These are phyloP conservation scores for Mycena olivaceomarginata DNA, from an alignment of 768 basidiomycete genomes.

Conservation along the genomic window DNA sequence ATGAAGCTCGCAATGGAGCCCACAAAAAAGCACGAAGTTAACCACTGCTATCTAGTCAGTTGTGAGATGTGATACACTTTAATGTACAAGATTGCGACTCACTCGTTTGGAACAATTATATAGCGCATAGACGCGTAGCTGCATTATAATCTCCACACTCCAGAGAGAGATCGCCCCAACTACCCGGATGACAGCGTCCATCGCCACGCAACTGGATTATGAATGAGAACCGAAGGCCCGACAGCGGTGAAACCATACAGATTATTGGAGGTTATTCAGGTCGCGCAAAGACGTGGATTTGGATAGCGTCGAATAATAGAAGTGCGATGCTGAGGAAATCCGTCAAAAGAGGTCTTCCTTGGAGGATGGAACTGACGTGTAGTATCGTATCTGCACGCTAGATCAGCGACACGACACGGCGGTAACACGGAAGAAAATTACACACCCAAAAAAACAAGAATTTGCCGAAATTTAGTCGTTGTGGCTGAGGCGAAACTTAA, in stretches of 20 bases:
- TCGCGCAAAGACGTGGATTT: conserved; percentile 64
- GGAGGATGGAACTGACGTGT: conserved; percentile 41
- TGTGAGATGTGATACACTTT: background rate
- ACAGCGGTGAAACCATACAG: conserved; percentile 52
- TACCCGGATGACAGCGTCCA: conserved; percentile 64
- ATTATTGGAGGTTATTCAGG: conserved; percentile 58
- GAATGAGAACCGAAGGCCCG: background rate
- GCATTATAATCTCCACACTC: conserved; percentile 71
- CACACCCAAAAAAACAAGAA: conserved; percentile 65
- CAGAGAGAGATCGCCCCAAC: conserved; percentile 67
- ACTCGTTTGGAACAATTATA: conserved; percentile 63
- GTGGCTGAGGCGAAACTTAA: conserved; percentile 49
- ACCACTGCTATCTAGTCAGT: conserved; percentile 58
- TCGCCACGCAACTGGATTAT: conserved; percentile 62
- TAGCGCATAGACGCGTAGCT: conserved; percentile 66
- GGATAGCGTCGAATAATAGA: conserved; percentile 64
- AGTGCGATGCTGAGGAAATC: conserved; percentile 57
- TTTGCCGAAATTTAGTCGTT: conserved; percentile 58
- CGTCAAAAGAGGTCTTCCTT: background rate
- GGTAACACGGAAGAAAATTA: background rate
- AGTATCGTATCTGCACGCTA: conserved; percentile 64
- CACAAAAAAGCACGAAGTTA: conserved; percentile 61
- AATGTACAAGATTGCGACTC: conserved; percentile 19
- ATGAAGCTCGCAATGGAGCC: conserved; percentile 64
- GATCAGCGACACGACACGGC: background rate